These are phyloP conservation scores for Phytophthora foliorum DNA, from an alignment of 352 stramenopile genomes.

Conservation along the genomic window DNA sequence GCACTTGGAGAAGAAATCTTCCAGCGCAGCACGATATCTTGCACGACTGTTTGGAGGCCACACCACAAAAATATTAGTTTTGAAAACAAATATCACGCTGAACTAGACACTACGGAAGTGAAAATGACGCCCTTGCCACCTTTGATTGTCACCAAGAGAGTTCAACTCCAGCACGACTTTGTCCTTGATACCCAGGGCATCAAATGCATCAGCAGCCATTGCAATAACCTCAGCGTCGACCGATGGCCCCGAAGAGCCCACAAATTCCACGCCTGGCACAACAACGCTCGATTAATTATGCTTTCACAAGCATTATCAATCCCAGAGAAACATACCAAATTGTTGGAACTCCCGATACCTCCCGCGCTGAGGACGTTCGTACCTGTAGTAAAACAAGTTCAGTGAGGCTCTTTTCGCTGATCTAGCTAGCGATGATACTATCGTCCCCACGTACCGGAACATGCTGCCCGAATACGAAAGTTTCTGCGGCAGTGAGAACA, in stretches of 20 bases:
- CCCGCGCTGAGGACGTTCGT: constrained; percentile 87
- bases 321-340: constrained; percentile 59
- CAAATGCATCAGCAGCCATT: constrained; percentile 74
- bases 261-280: constrained; percentile 75
- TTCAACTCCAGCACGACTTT: constrained; percentile 85
- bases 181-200: constrained; percentile 59
- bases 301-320: neutral
- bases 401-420: neutral
- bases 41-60: constrained; percentile 49
- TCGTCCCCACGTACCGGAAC: constrained; percentile 69
- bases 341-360: constrained; percentile 92
- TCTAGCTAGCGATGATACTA: neutral
- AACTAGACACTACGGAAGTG: neutral
- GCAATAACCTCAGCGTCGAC: constrained; percentile 89
- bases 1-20: constrained; percentile 70
- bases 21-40: constrained; percentile 73
- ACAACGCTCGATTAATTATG: neutral
- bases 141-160: constrained; percentile 83
- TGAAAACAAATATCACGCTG: neutral
- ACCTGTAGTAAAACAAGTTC: constrained; percentile 45
- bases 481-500: constrained; percentile 81
- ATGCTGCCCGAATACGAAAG: constrained; percentile 89
- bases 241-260: constrained; percentile 78
- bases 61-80: constrained; percentile 5
- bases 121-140: constrained; percentile 33